phyloP scores from a whole-genome alignment of 768 basidiomycete species.

The Galerina sulciceps region DNA sequence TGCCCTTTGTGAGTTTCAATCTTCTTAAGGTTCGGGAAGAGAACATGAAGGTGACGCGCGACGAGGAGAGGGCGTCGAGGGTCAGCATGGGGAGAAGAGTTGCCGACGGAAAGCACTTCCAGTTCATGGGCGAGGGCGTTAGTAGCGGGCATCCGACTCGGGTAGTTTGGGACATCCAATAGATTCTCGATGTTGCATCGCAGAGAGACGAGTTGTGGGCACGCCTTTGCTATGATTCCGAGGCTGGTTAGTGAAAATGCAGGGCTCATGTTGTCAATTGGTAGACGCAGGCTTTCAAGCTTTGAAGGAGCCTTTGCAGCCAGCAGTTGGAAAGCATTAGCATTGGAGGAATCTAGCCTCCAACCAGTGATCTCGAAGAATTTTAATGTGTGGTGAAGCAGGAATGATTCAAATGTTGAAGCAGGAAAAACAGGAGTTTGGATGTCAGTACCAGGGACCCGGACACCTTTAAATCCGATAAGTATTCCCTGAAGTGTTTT shows the following conservation, averaged over 20 bases:
- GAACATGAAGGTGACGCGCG: slow-evolving; percentile 11
- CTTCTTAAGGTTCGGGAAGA: slow-evolving; percentile 15
- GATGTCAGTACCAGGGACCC: no score
- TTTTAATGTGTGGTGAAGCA: neutral
- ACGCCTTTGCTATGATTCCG: slow-evolving; percentile 2
- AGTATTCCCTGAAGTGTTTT: no score
- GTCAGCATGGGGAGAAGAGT: neutral
- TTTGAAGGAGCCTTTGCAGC: neutral
- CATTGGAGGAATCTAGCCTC: neutral
- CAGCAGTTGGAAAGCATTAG: neutral
- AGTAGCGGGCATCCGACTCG: neutral
- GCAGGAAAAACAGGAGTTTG: no score
- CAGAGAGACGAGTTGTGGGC: slow-evolving; percentile 8
- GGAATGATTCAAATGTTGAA: no score
- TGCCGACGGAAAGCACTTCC: slow-evolving; percentile 3
- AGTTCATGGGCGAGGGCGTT: neutral
- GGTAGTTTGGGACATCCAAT: neutral
- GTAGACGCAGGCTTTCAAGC: slow-evolving; percentile 11
- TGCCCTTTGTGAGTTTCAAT: slow-evolving; percentile 4
- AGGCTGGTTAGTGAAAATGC: neutral
- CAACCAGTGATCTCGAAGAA: slow-evolving; percentile 8
- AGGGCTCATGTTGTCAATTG: neutral
- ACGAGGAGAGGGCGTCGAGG: neutral
- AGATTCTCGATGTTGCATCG: slow-evolving; percentile 2
- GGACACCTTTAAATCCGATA: no score